Evolutionary conservation across 2,329 filamentous ascomycete genomes (phyloP).

Genomic region (Plenodomus biglobosus): DNA sequence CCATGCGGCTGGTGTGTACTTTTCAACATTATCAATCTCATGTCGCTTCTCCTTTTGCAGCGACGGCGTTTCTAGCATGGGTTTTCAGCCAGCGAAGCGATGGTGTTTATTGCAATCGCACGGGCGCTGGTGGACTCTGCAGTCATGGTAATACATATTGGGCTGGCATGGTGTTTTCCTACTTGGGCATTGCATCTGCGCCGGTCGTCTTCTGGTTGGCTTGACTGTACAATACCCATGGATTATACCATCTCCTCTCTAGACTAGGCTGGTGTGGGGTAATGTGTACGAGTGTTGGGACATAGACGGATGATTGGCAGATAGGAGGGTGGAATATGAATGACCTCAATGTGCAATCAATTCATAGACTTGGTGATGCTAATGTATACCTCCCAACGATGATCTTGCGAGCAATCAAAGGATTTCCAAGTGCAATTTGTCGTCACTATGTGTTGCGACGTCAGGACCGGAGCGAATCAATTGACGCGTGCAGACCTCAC

Average conservation of each 20-base stretch:
- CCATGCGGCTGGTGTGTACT: conserved; percentile 23
- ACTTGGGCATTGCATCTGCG: conserved; percentile 16
- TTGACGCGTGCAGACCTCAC: background rate
- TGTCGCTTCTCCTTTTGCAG: background rate
- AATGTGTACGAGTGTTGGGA: background rate
- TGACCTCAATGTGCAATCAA: background rate
- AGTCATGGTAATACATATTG: conserved; percentile 3
- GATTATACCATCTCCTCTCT: conserved; percentile 44
- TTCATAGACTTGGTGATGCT: background rate
- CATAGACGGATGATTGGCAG: background rate
- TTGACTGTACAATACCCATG: conserved; percentile 38
- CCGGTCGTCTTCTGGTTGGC: conserved; percentile 7
- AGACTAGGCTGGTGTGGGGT: conserved; percentile 12
- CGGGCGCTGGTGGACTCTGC: background rate
- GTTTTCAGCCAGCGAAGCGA: background rate
- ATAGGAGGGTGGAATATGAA: background rate
- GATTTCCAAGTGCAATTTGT: background rate
- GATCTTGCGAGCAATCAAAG: no score
- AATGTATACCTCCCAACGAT: no score
- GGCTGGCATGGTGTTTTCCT: conserved; percentile 20
- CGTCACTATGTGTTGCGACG: no score
- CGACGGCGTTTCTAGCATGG: conserved; percentile 1
- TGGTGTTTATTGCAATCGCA: conserved; percentile 3
- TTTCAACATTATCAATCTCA: background rate
- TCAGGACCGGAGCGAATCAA: no score